Base-by-base conservation (phyloP, 371 early-diverging fungal genomes). In the Rhizopus sp. region DNA sequence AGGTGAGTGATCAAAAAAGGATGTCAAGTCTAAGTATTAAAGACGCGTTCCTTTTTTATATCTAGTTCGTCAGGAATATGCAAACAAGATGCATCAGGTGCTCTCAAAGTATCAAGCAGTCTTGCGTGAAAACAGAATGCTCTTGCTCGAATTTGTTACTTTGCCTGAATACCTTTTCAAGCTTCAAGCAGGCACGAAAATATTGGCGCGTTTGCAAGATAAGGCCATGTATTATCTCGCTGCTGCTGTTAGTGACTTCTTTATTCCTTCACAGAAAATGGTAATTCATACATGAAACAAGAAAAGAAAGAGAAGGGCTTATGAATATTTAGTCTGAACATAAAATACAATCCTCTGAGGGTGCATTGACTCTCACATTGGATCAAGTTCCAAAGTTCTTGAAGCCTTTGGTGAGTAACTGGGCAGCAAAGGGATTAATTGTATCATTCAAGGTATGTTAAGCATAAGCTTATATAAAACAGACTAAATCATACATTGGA, bases 191-290 rank as follows among this genome's bases (percentile, higher is more conserved):
- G 88, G 90, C 8, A 83, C 94, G 0, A 73, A 78, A 47, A 77
- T 87, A 15, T 71, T 96, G 64, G 80, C 86, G 4, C 73, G 76
- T 23, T 60, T 93, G 55, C 78, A 87, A 9, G 67, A 83, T 4
- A 75, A 79, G 5, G 93, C 90, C 34, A 88, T 99, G 91, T 93
- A 89, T 69, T 99, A 97, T 63, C 82, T 99, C 37, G 99, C 99
- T 0, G 98, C 99, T 4, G 99, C 99, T 10, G 99, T 99, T 53
- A 91, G 91, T 60, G 99, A 99, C 64, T 99, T 97, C 67, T 98
- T 92, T 69, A 94, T 99, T 63, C 98, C 97, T 1, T 78, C 84
- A 5, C 73, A 83, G 52, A 89, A 88, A 63, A 92, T 97, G 97
- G 91, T 89, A 53, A 60, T 53, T 31, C 7, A 56, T 33, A 37